phyloP scores from a whole-genome alignment of 305 asterid species.

The Rubia tinctorum region DNA sequence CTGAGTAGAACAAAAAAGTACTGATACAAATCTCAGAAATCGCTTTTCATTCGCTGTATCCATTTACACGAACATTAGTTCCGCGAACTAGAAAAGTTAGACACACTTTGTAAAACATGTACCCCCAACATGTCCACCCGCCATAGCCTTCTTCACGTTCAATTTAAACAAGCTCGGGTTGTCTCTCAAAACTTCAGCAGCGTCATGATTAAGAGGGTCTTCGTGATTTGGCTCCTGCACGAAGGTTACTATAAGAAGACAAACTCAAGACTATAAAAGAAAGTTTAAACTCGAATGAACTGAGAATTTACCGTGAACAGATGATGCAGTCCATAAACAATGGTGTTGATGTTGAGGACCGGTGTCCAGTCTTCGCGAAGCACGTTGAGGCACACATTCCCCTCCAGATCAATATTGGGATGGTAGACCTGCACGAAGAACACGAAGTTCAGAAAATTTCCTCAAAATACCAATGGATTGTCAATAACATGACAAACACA shows the following conservation, averaged over 20 bases:
- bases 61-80: neutral
- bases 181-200: conserved; percentile 33
- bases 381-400: conserved; percentile 39
- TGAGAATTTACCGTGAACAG: conserved; percentile 39
- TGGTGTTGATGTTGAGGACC: conserved; percentile 36
- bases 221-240: conserved; percentile 43
- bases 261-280: too few species aligned
- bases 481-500: too few species aligned
- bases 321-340: conserved; percentile 35
- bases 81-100: conserved; percentile 7
- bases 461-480: too few species aligned
- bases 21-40: neutral
- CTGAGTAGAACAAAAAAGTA: too few species aligned
- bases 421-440: conserved; percentile 42
- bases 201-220: conserved; percentile 39
- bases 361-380: conserved; percentile 46
- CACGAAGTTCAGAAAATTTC: too few species aligned
- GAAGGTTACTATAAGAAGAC: too few species aligned
- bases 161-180: conserved; percentile 24
- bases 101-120: conserved; percentile 18
- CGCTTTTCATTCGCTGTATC: neutral
- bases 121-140: conserved; percentile 25
- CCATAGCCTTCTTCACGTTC: conserved; percentile 31
- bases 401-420: conserved; percentile 41
- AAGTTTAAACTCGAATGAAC: too few species aligned